phyloP scores from a whole-genome alignment of 768 basidiomycete species.

The Psilocybe cyanescens region DNA sequence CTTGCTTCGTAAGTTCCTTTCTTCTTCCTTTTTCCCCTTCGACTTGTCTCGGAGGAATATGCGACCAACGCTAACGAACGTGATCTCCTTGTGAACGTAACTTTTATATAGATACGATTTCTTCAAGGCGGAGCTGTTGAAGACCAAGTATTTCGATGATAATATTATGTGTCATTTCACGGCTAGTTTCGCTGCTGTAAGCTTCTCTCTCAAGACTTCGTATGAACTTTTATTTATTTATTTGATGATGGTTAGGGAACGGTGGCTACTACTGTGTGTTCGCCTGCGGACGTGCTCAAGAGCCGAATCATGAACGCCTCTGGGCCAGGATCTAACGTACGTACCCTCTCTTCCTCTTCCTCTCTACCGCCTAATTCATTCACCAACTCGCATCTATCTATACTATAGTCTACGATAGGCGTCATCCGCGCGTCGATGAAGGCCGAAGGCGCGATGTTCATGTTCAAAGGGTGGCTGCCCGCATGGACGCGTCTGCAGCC shows the following conservation, averaged over 20 bases:
- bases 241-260: slow-evolving; percentile 57
- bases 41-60: no score
- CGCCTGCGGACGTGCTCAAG: slow-evolving; percentile 88
- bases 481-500: slow-evolving; percentile 87
- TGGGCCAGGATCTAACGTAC: slow-evolving; percentile 75
- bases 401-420: slow-evolving; percentile 62
- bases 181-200: slow-evolving; percentile 83
- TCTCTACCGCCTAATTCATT: no score
- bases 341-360: slow-evolving; percentile 26
- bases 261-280: slow-evolving; percentile 88
- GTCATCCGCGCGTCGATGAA: slow-evolving; percentile 72
- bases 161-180: slow-evolving; percentile 85
- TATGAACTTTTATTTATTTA: neutral
- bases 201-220: slow-evolving; percentile 25
- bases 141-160: slow-evolving; percentile 73
- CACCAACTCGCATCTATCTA: neutral
- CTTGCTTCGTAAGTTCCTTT: slow-evolving; percentile 73
- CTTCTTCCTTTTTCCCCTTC: neutral
- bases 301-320: slow-evolving; percentile 91
- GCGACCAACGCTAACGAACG: no score
- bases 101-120: slow-evolving; percentile 72
- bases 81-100: no score
- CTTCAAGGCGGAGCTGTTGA: slow-evolving; percentile 84
- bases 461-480: slow-evolving; percentile 93
- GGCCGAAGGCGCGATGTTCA: slow-evolving; percentile 83